phyloP scores from a whole-genome alignment of 768 basidiomycete species.

The Pholiota microspora region DNA sequence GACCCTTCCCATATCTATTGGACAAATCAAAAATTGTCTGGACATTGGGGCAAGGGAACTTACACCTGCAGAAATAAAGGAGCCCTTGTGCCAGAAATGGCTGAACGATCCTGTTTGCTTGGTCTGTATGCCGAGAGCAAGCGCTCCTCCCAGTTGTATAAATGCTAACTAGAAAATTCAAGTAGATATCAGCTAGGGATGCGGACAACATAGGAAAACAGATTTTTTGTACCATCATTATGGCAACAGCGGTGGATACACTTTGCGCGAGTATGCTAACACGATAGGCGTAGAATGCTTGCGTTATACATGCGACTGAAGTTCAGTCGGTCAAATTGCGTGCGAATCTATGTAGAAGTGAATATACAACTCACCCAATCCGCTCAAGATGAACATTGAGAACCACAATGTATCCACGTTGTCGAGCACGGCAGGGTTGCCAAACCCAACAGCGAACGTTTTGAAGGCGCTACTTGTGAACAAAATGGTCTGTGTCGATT shows the following conservation, averaged over 20 bases:
- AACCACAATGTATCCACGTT: slow-evolving; percentile 16
- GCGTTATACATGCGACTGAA: slow-evolving; percentile 15
- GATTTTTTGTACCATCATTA: slow-evolving; percentile 9
- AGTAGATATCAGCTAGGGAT: neutral
- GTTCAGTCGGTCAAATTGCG: neutral
- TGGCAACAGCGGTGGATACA: slow-evolving; percentile 1
- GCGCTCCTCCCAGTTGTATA: slow-evolving; percentile 12
- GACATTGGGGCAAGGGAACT: neutral
- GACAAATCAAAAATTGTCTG: neutral
- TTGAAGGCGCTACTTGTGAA: slow-evolving; percentile 18
- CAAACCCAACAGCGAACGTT: slow-evolving; percentile 20
- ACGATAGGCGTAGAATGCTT: slow-evolving; percentile 15
- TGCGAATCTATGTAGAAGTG: neutral
- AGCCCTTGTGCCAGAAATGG: slow-evolving; percentile 9
- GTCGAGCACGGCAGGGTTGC: slow-evolving; percentile 12
- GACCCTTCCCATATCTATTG: slow-evolving; percentile 16
- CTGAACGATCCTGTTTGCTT: slow-evolving; percentile 13
- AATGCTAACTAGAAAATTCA: slow-evolving; percentile 12
- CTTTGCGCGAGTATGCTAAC: slow-evolving; percentile 7
- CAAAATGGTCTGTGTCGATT: slow-evolving; percentile 16
- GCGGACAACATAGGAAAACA: no score
- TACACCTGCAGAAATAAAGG: slow-evolving; percentile 13
- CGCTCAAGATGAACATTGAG: slow-evolving; percentile 17
- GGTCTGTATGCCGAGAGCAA: slow-evolving; percentile 12
- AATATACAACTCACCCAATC: slow-evolving; percentile 7